phyloP scores from a whole-genome alignment of 2,329 filamentous ascomycete genomes.

The Xylaria digitata region DNA sequence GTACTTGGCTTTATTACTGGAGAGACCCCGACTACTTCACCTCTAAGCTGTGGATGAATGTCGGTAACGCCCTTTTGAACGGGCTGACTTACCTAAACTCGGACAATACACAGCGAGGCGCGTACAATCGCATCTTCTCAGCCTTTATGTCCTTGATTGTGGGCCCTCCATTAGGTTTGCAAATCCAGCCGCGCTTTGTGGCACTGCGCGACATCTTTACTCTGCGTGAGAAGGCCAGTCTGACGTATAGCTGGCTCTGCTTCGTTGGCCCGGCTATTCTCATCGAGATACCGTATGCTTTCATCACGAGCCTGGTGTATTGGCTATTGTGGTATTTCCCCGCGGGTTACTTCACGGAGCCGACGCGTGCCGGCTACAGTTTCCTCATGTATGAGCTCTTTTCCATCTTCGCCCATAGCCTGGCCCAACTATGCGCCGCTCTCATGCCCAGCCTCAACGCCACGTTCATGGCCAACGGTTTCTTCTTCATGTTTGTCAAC shows the following conservation, averaged over 20 bases:
- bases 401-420: constrained; percentile 27
- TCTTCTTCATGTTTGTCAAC: constrained; percentile 47
- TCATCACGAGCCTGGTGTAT: no score
- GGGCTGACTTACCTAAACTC: constrained; percentile 57
- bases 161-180: constrained; percentile 56
- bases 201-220: constrained; percentile 61
- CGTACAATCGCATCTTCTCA: constrained; percentile 78
- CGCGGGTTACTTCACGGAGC: no score
- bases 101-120: constrained; percentile 53
- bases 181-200: constrained; percentile 70
- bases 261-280: no score
- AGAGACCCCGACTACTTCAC: no score
- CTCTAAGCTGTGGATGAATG: no score
- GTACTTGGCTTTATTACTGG: constrained; percentile 3
- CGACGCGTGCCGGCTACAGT: no score
- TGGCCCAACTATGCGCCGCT: constrained; percentile 36
- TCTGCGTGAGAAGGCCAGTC: no score
- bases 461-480: constrained; percentile 37
- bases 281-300: no score
- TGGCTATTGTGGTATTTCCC: no score
- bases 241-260: no score
- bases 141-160: constrained; percentile 82
- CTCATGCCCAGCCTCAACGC: constrained; percentile 34
- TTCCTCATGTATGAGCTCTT: no score
- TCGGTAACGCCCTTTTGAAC: constrained; percentile 54